Evolutionary conservation across 768 basidiomycete genomes (phyloP), one percentile per base, ranked within the genome.

Genomic region (Baorangia bicolor): DNA sequence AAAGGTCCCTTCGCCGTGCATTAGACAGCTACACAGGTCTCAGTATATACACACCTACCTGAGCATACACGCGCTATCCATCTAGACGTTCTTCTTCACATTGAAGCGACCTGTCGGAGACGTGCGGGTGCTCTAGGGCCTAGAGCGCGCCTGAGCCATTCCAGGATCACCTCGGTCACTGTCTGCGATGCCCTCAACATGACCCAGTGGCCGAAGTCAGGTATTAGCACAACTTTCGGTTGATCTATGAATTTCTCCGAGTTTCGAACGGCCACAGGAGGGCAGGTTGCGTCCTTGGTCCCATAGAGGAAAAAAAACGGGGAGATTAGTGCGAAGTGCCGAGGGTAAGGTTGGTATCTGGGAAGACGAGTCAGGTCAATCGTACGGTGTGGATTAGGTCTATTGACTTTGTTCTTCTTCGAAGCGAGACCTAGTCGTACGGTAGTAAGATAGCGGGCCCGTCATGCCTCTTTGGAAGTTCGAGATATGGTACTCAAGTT

Each of bases 401-500:
- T 18, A 44, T 53, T n/a, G 20, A 73, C 78, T 72, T 62, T 60
- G 62, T 62, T 91, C 87, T 69, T 92, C 90, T 18, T 89, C 81
- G 64, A 80, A 81, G n/a, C 87, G 80, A 55, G 75, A 55, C 56
- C 77, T 76, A 13, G 74, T 68, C 2, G 87, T 90, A 31, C 88
- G 81, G 59, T 91, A 92, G 66, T 89, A 92, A 54, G 87, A 88
- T n/a, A 90, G 69, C 4, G 90, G 87, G 2, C 87, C 88, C 20
- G 77, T 75, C 82, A 92, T 83, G 23, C 74, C 74, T 18, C 80
- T 74, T 25, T 70, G 59, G 20, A 82, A 77, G 53, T 79, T 70
- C 5, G 75, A 65, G 16, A 75, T 23, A 61, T 88, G 85, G 56
- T 80, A 80, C 21, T 77, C 66, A 16, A 82, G 69, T 63, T 90